Conservation (phyloP, 805 yeast species). For the Saccharomycopsis schoenii region DNA sequence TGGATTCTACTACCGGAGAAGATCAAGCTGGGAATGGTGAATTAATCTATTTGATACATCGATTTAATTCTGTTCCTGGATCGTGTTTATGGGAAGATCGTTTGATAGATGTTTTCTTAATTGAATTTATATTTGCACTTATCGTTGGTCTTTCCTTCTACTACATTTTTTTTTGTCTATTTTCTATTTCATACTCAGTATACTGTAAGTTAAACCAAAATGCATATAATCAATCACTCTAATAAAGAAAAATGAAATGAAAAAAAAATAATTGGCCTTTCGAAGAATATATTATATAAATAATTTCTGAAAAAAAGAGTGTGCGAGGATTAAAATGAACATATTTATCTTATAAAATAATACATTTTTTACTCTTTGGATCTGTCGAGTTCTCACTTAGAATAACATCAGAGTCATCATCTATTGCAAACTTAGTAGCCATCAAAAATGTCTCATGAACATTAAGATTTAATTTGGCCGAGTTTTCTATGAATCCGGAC, state of each 20-base stretch:
- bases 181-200: not conserved
- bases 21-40: slow-evolving; percentile 38
- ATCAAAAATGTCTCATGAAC: slow-evolving; percentile 89
- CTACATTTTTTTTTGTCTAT: not conserved
- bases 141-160: not conserved
- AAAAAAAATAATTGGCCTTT: no score
- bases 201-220: not conserved
- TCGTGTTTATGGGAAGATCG: slow-evolving; percentile 29
- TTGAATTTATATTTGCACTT: not conserved
- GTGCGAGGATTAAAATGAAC: no score
- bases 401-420: not conserved
- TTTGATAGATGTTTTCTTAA: not conserved
- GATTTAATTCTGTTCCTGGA: slow-evolving; percentile 31
- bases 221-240: not conserved
- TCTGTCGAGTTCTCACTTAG: not conserved
- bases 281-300: no score
- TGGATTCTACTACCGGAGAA: slow-evolving; percentile 59
- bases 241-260: not conserved
- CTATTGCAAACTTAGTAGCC: slow-evolving; percentile 49
- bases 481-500: slow-evolving; percentile 71
- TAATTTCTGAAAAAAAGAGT: no score
- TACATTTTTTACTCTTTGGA: not conserved
- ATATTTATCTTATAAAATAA: not conserved
- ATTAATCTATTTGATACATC: slow-evolving; percentile 40
- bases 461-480: slow-evolving; percentile 86